These are phyloP conservation scores for Rhodomyrtus psidioides DNA, from an alignment of 441 rosid genomes.

Conservation along the genomic window DNA sequence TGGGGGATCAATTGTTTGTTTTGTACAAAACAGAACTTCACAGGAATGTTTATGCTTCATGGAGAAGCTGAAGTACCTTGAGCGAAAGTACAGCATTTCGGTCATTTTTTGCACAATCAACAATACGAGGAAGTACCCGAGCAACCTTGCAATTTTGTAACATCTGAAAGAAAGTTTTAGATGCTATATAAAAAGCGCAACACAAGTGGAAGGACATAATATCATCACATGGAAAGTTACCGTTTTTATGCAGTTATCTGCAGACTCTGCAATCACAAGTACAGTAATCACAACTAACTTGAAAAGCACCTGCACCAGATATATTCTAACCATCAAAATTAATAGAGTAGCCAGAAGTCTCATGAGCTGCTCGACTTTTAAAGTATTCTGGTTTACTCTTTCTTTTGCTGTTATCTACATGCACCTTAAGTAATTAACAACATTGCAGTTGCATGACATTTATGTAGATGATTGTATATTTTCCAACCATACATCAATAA, in stretches of 20 bases:
- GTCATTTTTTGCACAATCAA: constrained; percentile 92
- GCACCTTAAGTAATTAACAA: not conserved
- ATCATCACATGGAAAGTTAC: constrained; percentile 22
- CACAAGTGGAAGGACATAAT: not conserved
- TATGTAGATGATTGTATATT: not conserved
- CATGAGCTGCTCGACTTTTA: not conserved
- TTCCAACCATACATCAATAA: not conserved
- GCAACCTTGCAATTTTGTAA: constrained; percentile 90
- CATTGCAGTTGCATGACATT: not conserved
- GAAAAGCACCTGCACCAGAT: constrained; percentile 25
- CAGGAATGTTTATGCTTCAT: not conserved
- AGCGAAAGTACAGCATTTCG: constrained; percentile 86
- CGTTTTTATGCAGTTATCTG: constrained; percentile 41
- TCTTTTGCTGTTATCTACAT: not conserved
- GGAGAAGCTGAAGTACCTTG: constrained; percentile 43
- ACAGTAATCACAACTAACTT: constrained; percentile 9
- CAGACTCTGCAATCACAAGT: constrained; percentile 9
- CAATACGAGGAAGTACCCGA: constrained; percentile 89
- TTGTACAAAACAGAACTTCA: not conserved
- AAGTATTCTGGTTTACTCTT: not conserved
- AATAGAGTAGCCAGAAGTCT: not conserved
- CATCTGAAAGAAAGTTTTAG: constrained; percentile 44
- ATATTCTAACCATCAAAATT: constrained; percentile 19
- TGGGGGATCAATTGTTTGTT: not conserved
- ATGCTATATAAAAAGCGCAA: not conserved